phyloP scores from a whole-genome alignment of 306 rosid species.

The Prunus armeniaca region DNA sequence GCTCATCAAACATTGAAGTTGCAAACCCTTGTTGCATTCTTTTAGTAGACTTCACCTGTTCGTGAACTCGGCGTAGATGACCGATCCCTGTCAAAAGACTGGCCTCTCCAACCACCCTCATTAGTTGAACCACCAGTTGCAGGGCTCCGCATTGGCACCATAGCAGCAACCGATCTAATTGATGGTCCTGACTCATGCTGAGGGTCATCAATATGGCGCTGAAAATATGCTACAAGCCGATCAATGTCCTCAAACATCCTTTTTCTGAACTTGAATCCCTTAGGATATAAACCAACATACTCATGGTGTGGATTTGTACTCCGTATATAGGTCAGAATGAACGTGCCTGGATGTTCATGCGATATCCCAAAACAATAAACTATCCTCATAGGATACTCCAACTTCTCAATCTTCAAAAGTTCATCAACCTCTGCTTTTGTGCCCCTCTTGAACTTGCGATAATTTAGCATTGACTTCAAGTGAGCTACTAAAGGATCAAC shows the following conservation, averaged over 20 bases:
- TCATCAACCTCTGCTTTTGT: conserved; percentile 92
- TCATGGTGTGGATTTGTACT: conserved; percentile 97
- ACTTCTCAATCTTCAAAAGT: conserved; percentile 71
- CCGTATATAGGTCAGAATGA: conserved; percentile 78
- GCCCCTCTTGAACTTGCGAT: conserved; percentile 86
- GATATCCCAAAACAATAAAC: conserved; percentile 89
- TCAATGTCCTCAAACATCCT: conserved; percentile 96
- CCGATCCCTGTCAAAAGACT: conserved; percentile 73
- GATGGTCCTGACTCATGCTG: conserved; percentile 78
- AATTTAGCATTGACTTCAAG: conserved; percentile 76
- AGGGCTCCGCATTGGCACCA: conserved; percentile 99
- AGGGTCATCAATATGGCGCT: conserved; percentile 88
- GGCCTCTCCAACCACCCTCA: conserved; percentile 86
- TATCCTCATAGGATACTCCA: conserved; percentile 79
- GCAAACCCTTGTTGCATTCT: conserved; percentile 1
- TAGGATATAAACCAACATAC: conserved; percentile 94
- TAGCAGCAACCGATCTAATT: conserved; percentile 95
- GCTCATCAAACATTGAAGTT: neutral
- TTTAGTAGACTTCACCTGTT: conserved; percentile 52
- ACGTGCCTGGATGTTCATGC: conserved; percentile 98
- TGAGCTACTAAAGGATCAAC: conserved; percentile 94
- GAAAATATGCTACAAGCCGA: conserved; percentile 87
- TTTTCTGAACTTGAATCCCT: conserved; percentile 94
- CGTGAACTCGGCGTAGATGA: conserved; percentile 88
- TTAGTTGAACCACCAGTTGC: conserved; percentile 75